These are phyloP conservation scores for Kodamaea hsintzibuensis DNA, from an alignment of 805 yeast species.

Conservation along the genomic window DNA sequence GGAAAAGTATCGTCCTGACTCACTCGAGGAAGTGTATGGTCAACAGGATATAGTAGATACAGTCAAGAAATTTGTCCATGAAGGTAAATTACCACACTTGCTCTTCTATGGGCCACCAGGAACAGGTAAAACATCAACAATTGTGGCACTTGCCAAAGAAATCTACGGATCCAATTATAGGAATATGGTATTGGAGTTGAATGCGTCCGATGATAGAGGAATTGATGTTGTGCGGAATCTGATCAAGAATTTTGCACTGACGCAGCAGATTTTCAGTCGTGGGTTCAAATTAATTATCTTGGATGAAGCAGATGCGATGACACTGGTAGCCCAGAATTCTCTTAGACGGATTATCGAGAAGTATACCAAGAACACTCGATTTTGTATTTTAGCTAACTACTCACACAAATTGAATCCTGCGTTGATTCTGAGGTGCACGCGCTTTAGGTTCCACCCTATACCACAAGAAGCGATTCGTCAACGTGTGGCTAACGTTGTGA, in stretches of 20 bases:
- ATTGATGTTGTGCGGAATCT: constrained; percentile 97
- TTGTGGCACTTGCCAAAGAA: constrained; percentile 83
- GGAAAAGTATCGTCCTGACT: constrained; percentile 89
- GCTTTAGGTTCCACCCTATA: constrained; percentile 90
- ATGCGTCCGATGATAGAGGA: constrained; percentile 97
- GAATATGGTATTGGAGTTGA: constrained; percentile 90
- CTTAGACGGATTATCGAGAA: constrained; percentile 84
- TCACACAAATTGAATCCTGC: constrained; percentile 97
- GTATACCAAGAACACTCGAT: constrained; percentile 91
- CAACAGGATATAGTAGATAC: constrained; percentile 85
- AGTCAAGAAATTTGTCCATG: constrained; percentile 78
- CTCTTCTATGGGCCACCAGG: constrained; percentile 96
- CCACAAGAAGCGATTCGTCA: constrained; percentile 63
- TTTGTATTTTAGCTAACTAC: constrained; percentile 93
- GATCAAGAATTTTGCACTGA: constrained; percentile 93
- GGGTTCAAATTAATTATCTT: constrained; percentile 89
- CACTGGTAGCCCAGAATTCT: constrained; percentile 82
- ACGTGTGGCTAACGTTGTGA: constrained; percentile 68
- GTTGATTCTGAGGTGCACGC: constrained; percentile 87
- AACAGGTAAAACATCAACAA: constrained; percentile 89
- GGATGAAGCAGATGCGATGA: constrained; percentile 97
- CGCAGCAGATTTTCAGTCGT: constrained; percentile 84
- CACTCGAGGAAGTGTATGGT: constrained; percentile 86
- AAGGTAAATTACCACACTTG: constrained; percentile 85
- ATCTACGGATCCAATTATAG: constrained; percentile 78